phyloP scores from a whole-genome alignment of 2,329 filamentous ascomycete genomes.

The Botrytis squamosa region DNA sequence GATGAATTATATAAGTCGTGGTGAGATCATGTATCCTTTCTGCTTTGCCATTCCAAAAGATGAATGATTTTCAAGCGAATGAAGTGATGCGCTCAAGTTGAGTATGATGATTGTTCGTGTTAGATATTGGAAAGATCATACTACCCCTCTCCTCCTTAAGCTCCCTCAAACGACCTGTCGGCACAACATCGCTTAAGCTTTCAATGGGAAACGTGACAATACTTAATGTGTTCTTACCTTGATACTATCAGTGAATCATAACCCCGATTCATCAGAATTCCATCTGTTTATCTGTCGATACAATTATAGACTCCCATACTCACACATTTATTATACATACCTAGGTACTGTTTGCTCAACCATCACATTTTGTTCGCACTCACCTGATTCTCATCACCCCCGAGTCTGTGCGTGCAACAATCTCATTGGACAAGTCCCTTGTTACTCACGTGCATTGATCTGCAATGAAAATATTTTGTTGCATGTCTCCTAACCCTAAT shows the following conservation, averaged over 20 bases:
- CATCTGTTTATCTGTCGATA: fast-evolving
- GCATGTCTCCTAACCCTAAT: slow-evolving; percentile 3
- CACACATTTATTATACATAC: too few relatives aligned
- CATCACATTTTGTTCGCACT: background rate
- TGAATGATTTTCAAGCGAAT: background rate
- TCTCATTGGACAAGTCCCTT: background rate
- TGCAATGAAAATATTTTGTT: background rate
- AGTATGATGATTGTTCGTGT: background rate
- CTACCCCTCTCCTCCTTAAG: too few relatives aligned
- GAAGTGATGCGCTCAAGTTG: background rate
- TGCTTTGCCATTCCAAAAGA: background rate
- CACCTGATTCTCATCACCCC: background rate
- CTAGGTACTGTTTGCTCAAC: background rate
- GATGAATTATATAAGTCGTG: background rate
- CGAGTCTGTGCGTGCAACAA: background rate
- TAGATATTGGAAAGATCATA: background rate
- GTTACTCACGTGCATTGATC: background rate
- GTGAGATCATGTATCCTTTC: background rate
- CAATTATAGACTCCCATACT: background rate
- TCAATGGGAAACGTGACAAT: background rate
- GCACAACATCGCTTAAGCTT: background rate
- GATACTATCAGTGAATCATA: background rate
- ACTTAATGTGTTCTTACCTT: background rate
- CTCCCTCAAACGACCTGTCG: background rate
- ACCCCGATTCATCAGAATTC: fast-evolving